Conservation (phyloP, 2,329 filamentous ascomycete species). For the Colletotrichum endophyticum region DNA sequence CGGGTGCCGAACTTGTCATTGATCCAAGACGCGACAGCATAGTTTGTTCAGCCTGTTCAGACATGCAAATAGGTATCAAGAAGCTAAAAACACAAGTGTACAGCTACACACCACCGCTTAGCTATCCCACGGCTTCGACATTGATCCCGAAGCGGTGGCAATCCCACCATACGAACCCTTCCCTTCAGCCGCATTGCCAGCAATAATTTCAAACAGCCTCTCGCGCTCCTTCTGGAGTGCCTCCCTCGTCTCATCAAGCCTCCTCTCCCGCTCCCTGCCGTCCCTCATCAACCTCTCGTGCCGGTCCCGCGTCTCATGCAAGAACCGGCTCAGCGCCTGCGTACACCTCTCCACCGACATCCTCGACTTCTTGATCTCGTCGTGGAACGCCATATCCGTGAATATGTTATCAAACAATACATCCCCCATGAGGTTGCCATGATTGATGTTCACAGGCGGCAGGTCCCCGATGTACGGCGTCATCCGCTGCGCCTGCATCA, state of each 20-base stretch:
- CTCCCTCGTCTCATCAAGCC: constrained; percentile 36
- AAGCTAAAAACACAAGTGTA: not conserved
- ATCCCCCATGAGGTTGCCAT: constrained; percentile 52
- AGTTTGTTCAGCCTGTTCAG: not conserved
- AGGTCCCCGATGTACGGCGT: constrained; percentile 43
- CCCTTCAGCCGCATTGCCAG: not conserved
- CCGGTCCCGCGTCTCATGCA: constrained; percentile 34
- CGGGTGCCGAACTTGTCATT: not conserved
- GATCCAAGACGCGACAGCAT: accelerated
- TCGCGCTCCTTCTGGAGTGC: constrained; percentile 50
- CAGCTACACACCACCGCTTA: not conserved
- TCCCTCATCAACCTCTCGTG: constrained; percentile 33
- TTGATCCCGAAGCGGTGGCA: not conserved
- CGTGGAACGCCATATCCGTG: constrained; percentile 55
- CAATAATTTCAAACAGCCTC: constrained; percentile 41
- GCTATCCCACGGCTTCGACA: not conserved
- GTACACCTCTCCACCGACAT: constrained; percentile 39
- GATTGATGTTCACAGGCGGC: constrained; percentile 45
- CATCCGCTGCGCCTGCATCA: constrained; percentile 42
- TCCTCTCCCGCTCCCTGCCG: constrained; percentile 30
- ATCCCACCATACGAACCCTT: not conserved
- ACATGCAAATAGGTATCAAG: not conserved
- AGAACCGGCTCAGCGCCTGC: constrained; percentile 34
- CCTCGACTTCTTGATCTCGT: constrained; percentile 52
- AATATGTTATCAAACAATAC: constrained; percentile 62